A percentile compares a stretch with the other conserved stretches of the same genome.
Evolutionary conservation across 106 monocot genomes (phyloP).

Genomic region (Platanthera guangdongensis): DNA sequence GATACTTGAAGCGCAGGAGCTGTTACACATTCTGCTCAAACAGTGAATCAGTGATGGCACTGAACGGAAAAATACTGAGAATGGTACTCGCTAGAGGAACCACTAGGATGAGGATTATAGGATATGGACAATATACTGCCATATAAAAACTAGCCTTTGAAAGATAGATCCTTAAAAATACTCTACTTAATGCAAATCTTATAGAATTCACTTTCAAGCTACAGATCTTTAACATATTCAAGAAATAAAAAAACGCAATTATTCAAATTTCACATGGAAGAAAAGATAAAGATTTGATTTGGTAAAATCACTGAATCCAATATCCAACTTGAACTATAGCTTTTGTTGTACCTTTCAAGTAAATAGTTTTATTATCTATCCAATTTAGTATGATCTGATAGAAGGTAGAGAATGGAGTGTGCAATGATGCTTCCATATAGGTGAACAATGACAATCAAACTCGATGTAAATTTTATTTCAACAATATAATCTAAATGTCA

Average conservation of each 20-base stretch:
- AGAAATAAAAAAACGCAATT: neutral
- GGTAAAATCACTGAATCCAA: neutral
- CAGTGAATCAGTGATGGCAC: too few relatives aligned
- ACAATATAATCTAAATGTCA: neutral
- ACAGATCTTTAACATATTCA: neutral
- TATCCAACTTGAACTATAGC: neutral
- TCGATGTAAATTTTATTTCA: neutral
- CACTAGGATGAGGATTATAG: too few relatives aligned
- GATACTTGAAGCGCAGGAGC: too few relatives aligned
- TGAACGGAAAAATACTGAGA: too few relatives aligned
- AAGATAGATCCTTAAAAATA: neutral
- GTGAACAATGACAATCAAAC: neutral
- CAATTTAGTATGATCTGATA: neutral
- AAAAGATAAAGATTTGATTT: neutral
- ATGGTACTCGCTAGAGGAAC: too few relatives aligned
- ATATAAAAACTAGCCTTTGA: too few relatives aligned
- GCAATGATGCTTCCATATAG: neutral
- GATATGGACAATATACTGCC: too few relatives aligned
- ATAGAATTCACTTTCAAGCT: neutral
- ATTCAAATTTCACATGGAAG: neutral
- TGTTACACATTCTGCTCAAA: too few relatives aligned
- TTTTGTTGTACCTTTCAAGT: neutral
- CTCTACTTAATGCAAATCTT: neutral
- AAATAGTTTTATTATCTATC: neutral
- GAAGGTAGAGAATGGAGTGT: neutral